A percentile compares a stretch with the other conserved stretches of the same genome.
Evolutionary conservation across 2,329 filamentous ascomycete genomes (phyloP).

Genomic region (Aureobasidium sp.): DNA sequence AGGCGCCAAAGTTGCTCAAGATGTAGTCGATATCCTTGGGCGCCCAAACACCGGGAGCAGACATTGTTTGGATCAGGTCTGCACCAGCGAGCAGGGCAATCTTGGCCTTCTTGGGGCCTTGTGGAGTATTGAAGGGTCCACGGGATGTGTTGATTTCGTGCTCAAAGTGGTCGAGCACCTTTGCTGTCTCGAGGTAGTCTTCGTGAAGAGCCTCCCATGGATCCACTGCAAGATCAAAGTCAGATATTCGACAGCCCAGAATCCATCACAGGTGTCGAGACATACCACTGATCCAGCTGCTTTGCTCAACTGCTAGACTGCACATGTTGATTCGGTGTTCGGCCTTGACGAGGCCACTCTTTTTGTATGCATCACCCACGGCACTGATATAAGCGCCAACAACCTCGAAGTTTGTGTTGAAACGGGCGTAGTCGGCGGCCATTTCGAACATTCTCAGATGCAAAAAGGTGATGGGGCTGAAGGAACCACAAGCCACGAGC

Average conservation of each 20-base stretch:
- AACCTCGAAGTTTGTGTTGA: conserved; percentile 71
- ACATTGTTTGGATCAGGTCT: conserved; percentile 44
- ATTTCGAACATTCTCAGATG: conserved; percentile 85
- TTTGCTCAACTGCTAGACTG: conserved; percentile 66
- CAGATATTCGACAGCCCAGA: background rate
- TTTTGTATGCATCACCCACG: conserved; percentile 70
- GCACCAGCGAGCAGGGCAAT: conserved; percentile 74
- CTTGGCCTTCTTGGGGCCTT: conserved; percentile 60
- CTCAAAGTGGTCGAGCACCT: conserved; percentile 84
- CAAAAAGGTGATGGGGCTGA: conserved; percentile 44
- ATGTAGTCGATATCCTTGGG: conserved; percentile 80
- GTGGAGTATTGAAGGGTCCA: conserved; percentile 60
- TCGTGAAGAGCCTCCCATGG: conserved; percentile 81
- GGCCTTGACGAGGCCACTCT: conserved; percentile 65
- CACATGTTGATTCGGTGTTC: conserved; percentile 79
- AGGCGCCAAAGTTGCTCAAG: conserved; percentile 69
- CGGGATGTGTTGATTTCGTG: conserved; percentile 75
- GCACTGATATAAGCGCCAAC: conserved; percentile 77
- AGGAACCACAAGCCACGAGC: conserved; percentile 58
- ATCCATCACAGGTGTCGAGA: background rate
- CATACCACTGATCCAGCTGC: conserved; percentile 58
- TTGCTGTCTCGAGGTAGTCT: conserved; percentile 79
- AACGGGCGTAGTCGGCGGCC: conserved; percentile 69
- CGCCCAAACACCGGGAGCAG: conserved; percentile 61
- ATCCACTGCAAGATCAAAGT: conserved; percentile 49